Conservation (phyloP, 768 basidiomycete genomes). For the Dacryopinax primogenitus region DNA sequence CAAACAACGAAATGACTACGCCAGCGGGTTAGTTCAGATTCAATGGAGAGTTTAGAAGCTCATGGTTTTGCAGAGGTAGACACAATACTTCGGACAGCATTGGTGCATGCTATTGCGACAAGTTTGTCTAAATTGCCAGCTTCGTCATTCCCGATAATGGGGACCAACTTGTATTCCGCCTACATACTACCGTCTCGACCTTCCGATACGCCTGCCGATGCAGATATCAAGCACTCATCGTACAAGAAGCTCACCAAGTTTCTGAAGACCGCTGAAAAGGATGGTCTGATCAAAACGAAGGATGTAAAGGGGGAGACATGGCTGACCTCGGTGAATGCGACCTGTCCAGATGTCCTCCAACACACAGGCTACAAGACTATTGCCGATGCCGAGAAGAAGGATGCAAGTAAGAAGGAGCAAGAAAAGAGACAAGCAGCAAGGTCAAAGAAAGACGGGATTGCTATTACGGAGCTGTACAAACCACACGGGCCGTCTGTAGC, state of each 20-base stretch:
- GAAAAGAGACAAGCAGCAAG: conserved; percentile 39
- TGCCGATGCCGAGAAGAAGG: conserved; percentile 50
- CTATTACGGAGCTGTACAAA: conserved; percentile 62
- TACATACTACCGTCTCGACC: conserved; percentile 73
- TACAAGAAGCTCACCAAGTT: conserved; percentile 74
- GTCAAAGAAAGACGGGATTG: conserved; percentile 37
- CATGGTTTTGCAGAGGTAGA: conserved; percentile 37
- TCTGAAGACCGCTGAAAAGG: conserved; percentile 65
- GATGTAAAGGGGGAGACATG: conserved; percentile 35
- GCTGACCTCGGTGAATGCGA: conserved; percentile 37
- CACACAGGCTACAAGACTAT: conserved; percentile 48
- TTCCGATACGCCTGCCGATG: conserved; percentile 38
- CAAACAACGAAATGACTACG: not conserved
- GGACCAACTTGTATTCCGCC: conserved; percentile 61
- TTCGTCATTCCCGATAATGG: conserved; percentile 57
- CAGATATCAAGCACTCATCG: conserved; percentile 54
- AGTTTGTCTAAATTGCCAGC: conserved; percentile 30
- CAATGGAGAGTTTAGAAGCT: not conserved
- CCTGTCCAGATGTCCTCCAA: conserved; percentile 42
- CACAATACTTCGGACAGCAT: conserved; percentile 42
- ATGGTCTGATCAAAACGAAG: conserved; percentile 58
- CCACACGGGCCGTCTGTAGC: conserved; percentile 44
- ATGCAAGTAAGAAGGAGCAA: conserved; percentile 44
- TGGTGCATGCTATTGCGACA: conserved; percentile 51
- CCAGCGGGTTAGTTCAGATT: not conserved